Base-by-base conservation (phyloP, 257 asterid species). In the Solanum chmielewskii region DNA sequence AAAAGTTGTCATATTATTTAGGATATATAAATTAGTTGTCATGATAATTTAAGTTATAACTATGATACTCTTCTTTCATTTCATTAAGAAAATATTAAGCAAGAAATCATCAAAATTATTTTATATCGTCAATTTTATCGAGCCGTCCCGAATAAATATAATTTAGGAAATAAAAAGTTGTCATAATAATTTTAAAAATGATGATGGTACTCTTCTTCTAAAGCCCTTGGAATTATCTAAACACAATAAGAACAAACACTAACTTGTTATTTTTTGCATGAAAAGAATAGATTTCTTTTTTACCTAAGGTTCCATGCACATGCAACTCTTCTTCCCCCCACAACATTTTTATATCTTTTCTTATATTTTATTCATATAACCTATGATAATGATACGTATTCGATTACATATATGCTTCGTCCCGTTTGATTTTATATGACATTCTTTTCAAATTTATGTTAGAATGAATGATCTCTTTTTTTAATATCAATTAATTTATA, bases 131-230 rank as follows among this genome's bases (percentile, higher is more conserved):
- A 11, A 62, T 62, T 4, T n/a, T 62, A 62, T 62, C 11, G 31
- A 37, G 1, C 39, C 27, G 27, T 9, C 13, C 13, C 0, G 11
- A 60, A 60, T 60, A 21, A 60, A 21, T 66, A 66, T 66, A 6
- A 66, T 12, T 75, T 39, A 12, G 59, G 23, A 76, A 42, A 77
- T 25, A n/a, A 25, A 73, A 78, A 9, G 16, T 15, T 44, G 84
- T 78, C 64, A 78, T 44, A 64, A 44, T 77, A 70, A 73, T 86
- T 86, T 70, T 73, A 31, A 73, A 33, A 23, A 47, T 21, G 83
- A 90, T 91, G 90, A 88, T 89, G 86, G 6, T 88, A 84, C 91
- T 89, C 95, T 83, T 69, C 88, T 89, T 92, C 94, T 95, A 91
- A 93, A 88, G 94, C 91, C 91, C 87, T 83, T 62, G 91, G 93